Conservation (phyloP, 164 flowering plant species). For the Brasenia schreberi region DNA sequence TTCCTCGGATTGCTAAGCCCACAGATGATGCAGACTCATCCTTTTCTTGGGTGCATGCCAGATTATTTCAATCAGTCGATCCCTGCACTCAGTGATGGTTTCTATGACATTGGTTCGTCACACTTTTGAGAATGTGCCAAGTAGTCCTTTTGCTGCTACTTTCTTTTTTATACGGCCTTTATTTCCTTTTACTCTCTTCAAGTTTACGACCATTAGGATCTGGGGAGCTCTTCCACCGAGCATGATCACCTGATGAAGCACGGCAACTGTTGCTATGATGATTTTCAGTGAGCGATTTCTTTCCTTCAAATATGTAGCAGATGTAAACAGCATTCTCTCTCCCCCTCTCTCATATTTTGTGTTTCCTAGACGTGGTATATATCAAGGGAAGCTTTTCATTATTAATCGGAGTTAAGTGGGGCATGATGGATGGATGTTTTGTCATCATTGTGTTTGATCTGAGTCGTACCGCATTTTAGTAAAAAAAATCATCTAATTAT, state of each 20-base stretch:
- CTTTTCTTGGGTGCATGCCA: conserved; percentile 18
- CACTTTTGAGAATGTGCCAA: conserved; percentile 17
- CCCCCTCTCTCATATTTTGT: not conserved
- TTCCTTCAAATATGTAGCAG: not conserved
- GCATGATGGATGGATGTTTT: too few species aligned
- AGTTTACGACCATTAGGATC: not conserved
- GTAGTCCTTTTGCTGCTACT: not conserved
- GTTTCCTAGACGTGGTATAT: not conserved
- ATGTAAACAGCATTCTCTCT: not conserved
- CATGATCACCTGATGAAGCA: not conserved
- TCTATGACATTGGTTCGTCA: conserved; percentile 26
- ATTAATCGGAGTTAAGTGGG: too few species aligned
- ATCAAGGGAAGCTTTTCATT: too few species aligned
- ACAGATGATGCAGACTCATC: conserved; percentile 6
- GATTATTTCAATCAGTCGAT: conserved; percentile 12
- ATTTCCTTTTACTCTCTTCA: not conserved
- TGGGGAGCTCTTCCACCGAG: not conserved
- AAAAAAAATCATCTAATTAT: too few species aligned
- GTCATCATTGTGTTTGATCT: too few species aligned
- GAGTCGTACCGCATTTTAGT: too few species aligned
- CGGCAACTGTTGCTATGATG: not conserved
- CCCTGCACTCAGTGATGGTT: conserved; percentile 22
- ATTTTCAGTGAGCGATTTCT: not conserved
- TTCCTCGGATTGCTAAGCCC: conserved; percentile 41
- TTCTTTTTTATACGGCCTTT: not conserved